Evolutionary conservation across 2,329 filamentous ascomycete genomes (phyloP), one percentile per base, ranked within the genome.

Genomic region (Gliomastix tumulicola): DNA sequence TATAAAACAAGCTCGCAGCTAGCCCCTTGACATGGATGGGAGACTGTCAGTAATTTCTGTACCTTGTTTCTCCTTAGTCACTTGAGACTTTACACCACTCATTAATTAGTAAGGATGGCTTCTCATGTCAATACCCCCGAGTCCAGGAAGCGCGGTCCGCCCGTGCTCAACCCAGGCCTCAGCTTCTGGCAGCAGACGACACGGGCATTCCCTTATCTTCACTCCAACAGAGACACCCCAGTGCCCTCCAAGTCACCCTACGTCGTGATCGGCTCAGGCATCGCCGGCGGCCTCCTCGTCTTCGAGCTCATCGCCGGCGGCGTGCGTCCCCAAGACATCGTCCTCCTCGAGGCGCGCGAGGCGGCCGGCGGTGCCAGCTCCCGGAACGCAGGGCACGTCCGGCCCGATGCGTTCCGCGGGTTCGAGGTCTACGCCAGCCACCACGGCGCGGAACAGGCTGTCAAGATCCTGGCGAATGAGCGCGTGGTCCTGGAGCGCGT

Each of bases 371-470:
- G 63, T n/a, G 63, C 64, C 2, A 64, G 57, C 34, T 61, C 59
- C 10, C 51, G 64, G 21, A 68, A 68, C 42, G 63, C 63, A n/a
- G 63, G 63, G 6, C 64, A 68, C 36, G 55, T 65, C 13, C 49
- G 63, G 19, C 62, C 62, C 40, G 55, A 70, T 43, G 66, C 67
- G 0, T 71, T 71, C 43, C 58, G 67, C 9, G 68, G 67, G 1
- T 71, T 68, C 44, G n/a, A 13, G 6, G 25, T 16, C n/a, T 28
- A n/a, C 25, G n/a, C 25, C n/a, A n/a, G 13, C 13, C n/a, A n/a
- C 17, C 25, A 28, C 10, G 25, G 25, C 13, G 13, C 25, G 4
- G 25, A 28, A 13, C 25, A 28, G 25, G 25, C 25, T 13, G 17
- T n/a, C 7, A 28, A 28, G 25, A 28, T 28, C 7, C n/a, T 28